Conservation (phyloP, 768 basidiomycete species). For the Agrocybe praecox region DNA sequence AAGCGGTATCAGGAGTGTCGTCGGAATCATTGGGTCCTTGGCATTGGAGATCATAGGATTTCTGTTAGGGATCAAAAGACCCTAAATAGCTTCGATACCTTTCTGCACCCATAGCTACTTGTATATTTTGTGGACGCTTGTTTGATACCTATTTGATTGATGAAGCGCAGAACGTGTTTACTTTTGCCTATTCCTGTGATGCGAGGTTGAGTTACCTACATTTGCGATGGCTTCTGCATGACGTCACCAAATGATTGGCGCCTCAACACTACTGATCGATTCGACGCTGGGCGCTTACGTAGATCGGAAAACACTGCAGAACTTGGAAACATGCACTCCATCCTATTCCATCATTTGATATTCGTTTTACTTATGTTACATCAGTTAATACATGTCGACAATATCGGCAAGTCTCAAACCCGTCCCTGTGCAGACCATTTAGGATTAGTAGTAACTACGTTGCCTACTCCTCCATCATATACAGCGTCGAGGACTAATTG, state of each 20-base stretch:
- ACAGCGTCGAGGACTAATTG: constrained; percentile 55
- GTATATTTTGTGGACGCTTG: too few species aligned
- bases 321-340: too few species aligned
- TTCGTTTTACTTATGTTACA: background rate
- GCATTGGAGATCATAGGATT: constrained; percentile 16
- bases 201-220: too few species aligned
- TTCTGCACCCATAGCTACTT: too few species aligned
- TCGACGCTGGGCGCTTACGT: background rate
- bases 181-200: too few species aligned
- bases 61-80: constrained; percentile 13
- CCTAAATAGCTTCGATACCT: background rate
- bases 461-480: constrained; percentile 69
- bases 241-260: too few species aligned
- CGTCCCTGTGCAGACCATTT: constrained; percentile 44
- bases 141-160: too few species aligned
- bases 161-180: too few species aligned
- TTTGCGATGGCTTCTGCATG: too few species aligned
- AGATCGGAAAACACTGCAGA: too few species aligned
- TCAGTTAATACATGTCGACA: background rate
- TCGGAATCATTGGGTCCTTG: constrained; percentile 30
- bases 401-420: background rate
- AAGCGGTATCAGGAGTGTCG: constrained; percentile 29
- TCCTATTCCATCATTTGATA: too few species aligned
- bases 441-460: constrained; percentile 60
- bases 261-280: too few species aligned